Evolutionary conservation across 768 basidiomycete species (phyloP).

Genomic region (Boletus patriciae): DNA sequence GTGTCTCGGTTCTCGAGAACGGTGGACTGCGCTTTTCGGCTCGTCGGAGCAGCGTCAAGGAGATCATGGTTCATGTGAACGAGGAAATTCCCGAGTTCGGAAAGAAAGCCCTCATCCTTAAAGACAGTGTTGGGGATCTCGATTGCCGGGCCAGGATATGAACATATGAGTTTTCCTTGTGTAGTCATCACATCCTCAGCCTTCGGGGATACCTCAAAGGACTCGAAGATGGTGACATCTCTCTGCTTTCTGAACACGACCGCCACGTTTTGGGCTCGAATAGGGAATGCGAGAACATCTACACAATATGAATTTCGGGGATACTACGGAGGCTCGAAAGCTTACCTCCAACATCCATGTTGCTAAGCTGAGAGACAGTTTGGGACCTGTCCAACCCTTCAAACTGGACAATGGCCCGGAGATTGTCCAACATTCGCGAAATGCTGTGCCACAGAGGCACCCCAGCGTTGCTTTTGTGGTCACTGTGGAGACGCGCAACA

Average conservation of each 20-base stretch:
- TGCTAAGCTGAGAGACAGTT: slow-evolving; percentile 17
- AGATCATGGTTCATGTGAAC: slow-evolving; percentile 33
- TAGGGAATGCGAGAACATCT: slow-evolving; percentile 42
- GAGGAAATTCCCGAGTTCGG: slow-evolving; percentile 41
- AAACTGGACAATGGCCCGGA: slow-evolving; percentile 8
- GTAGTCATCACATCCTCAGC: slow-evolving; percentile 37
- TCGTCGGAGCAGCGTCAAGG: slow-evolving; percentile 37
- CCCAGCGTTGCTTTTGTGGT: background rate
- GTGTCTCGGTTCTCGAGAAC: slow-evolving; percentile 43
- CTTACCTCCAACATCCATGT: slow-evolving; percentile 17
- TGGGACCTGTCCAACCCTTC: slow-evolving; percentile 7
- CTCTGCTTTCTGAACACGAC: slow-evolving; percentile 38
- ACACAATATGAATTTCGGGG: background rate
- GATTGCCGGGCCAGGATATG: slow-evolving; percentile 48
- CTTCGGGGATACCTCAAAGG: slow-evolving; percentile 46
- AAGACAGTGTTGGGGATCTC: slow-evolving; percentile 32
- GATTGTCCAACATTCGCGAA: slow-evolving; percentile 31
- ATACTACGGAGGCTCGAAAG: background rate
- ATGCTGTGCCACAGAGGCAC: slow-evolving; percentile 32
- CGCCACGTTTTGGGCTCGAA: slow-evolving; percentile 50
- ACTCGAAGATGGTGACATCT: slow-evolving; percentile 40
- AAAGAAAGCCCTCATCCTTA: slow-evolving; percentile 30
- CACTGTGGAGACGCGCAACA: slow-evolving; percentile 20
- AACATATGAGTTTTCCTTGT: slow-evolving; percentile 44
- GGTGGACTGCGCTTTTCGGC: slow-evolving; percentile 38